Evolutionary conservation across 1,284 basidiomycete genomes (phyloP), one percentile per base, ranked within the genome.

Genomic region (Tetrapyrgos nigripes): DNA sequence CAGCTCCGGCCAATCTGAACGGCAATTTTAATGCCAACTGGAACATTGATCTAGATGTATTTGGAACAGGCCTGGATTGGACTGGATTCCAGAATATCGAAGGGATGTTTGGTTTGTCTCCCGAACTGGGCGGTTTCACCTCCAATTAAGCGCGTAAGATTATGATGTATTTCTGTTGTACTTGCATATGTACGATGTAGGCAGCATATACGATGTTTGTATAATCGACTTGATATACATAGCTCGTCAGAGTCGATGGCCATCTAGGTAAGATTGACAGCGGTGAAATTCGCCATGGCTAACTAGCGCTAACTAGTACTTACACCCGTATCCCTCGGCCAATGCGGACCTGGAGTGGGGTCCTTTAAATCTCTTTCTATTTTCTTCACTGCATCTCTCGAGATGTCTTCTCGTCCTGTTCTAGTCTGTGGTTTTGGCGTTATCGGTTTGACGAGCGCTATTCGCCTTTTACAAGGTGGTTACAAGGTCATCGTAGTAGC

Each of bases 371-470:
- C n/a, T n/a, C n/a, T n/a, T n/a, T n/a, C n/a, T n/a, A n/a, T n/a
- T n/a, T n/a, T n/a, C n/a, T n/a, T n/a, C n/a, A n/a, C n/a, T n/a
- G n/a, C n/a, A n/a, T n/a, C n/a, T 23, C 13, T 28, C 19, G 26
- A 11, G 19, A 27, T 45, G 35, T 8, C 37, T 2, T 31, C 27
- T 44, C 43, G 17, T 19, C 17, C 47, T 23, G 8, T 50, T 21
- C 26, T 56, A 24, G 62, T 68, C 26, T 64, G 62, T 28, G 66
- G 66, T 3, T 53, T 59, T 19, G 66, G 66, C 5, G 58, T 68
- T n/a, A 64, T 68, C n/a, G 64, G 66, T 0, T 29, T 65, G 3
- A 66, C 62, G 0, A 64, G 62, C n/a, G 61, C 66, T 13, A 63
- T 68, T 48, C 52, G 63, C 17, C 55, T 66, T 23, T 55, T 65